Percentiles rank a stretch among this genome's conserved stretches.
Conservation (phyloP, 768 basidiomycete species). For the Pisolithus orientalis region DNA sequence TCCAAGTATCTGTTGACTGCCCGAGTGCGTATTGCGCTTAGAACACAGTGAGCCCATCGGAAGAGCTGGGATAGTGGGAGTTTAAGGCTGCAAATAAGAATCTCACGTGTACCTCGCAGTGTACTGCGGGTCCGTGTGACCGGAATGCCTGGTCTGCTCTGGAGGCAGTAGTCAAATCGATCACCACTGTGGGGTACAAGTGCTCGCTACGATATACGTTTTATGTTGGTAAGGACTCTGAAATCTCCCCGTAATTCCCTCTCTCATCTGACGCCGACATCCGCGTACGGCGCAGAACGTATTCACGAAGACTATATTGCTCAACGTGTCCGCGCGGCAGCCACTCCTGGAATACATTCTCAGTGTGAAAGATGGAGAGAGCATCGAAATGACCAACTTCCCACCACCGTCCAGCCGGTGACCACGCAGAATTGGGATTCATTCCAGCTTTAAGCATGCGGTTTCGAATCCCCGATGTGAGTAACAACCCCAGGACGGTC, state of each 20-base stretch:
- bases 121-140: too few relatives aligned
- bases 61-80: too few relatives aligned
- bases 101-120: too few relatives aligned
- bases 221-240: constrained; percentile 22
- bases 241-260: constrained; percentile 42
- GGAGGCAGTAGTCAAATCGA: too few relatives aligned
- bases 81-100: too few relatives aligned
- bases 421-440: constrained; percentile 57
- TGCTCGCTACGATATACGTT: constrained; percentile 1
- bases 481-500: constrained; percentile 77
- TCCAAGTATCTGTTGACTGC: constrained; percentile 45
- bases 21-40: constrained; percentile 36
- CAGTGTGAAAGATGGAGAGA: constrained; percentile 12
- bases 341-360: constrained; percentile 23
- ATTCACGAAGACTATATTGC: constrained; percentile 43
- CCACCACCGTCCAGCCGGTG: constrained; percentile 70
- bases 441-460: constrained; percentile 77
- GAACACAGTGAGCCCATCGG: constrained; percentile 57
- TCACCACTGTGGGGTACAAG: not conserved
- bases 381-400: constrained; percentile 47
- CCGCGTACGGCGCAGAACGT: constrained; percentile 13
- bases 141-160: too few relatives aligned
- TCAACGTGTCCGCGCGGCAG: constrained; percentile 47
- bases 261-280: constrained; percentile 22
- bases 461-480: constrained; percentile 79